phyloP scores from a whole-genome alignment of 2,329 filamentous ascomycete species.

The Kalaharituber pfeilii region DNA sequence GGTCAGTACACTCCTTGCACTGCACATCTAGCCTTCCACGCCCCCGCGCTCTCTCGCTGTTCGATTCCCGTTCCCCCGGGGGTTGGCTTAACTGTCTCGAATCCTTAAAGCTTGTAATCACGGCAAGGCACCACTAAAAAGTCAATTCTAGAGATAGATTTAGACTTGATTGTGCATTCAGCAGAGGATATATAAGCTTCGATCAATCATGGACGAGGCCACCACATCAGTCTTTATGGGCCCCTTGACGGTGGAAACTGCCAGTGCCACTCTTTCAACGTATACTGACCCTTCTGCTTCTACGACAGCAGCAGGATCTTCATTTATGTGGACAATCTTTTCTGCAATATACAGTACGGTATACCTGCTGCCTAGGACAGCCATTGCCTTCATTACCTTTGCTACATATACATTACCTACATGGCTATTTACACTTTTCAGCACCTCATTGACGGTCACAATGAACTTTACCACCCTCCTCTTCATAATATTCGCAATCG shows the following conservation, averaged over 20 bases:
- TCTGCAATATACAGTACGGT: slow-evolving; percentile 15
- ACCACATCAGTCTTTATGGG: too few relatives aligned
- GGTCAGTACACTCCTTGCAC: too few relatives aligned
- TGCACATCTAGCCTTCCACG: too few relatives aligned
- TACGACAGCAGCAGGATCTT: not conserved
- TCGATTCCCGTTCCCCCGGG: too few relatives aligned
- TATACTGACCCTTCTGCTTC: not conserved
- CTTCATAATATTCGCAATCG: slow-evolving; percentile 56
- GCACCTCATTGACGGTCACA: slow-evolving; percentile 84
- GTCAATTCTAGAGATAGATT: too few relatives aligned
- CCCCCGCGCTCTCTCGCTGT: too few relatives aligned
- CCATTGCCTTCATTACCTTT: slow-evolving; percentile 67
- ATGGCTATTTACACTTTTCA: slow-evolving; percentile 76
- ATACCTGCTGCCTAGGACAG: slow-evolving; percentile 20
- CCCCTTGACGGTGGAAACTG: not conserved
- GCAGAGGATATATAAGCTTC: too few relatives aligned
- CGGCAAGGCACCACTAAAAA: too few relatives aligned
- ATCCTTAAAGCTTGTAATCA: too few relatives aligned
- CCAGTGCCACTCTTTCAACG: not conserved
- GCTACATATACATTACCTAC: slow-evolving; percentile 77
- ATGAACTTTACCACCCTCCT: slow-evolving; percentile 97
- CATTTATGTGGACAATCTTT: slow-evolving; percentile 6
- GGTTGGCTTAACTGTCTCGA: too few relatives aligned
- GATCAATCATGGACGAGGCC: too few relatives aligned
- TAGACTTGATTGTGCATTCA: too few relatives aligned